Conservation (phyloP, 2,329 filamentous ascomycete genomes). For the Venturia oleaginea region DNA sequence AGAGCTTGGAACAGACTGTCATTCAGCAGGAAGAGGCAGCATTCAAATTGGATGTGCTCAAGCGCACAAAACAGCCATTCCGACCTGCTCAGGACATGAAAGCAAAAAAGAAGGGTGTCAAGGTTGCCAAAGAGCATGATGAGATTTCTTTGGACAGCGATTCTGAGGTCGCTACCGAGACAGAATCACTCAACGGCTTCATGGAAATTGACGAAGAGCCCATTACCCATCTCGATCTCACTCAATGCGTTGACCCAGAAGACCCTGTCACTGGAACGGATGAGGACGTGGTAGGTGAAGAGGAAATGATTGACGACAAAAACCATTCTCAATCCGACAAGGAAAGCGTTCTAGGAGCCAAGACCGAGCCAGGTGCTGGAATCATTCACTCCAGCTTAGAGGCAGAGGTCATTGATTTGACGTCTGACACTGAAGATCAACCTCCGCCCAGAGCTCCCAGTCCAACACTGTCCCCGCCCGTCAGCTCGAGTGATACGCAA, state of each 20-base stretch:
- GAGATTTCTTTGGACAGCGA: constrained; percentile 38
- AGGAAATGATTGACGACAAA: neutral
- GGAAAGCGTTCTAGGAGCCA: neutral
- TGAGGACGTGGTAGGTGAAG: neutral
- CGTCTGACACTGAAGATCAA: constrained; percentile 5
- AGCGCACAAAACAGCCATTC: neutral
- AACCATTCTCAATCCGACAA: neutral
- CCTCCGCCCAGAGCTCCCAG: neutral
- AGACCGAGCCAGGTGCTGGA: neutral
- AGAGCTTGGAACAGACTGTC: constrained; percentile 55
- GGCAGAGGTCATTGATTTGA: constrained; percentile 8
- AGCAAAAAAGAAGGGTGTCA: constrained; percentile 3
- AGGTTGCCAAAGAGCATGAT: constrained; percentile 25
- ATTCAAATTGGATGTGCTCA: constrained; percentile 30
- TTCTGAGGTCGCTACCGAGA: constrained; percentile 28
- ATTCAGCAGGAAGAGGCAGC: constrained; percentile 47
- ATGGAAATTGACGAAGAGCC: neutral
- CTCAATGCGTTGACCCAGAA: neutral
- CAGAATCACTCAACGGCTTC: constrained; percentile 2
- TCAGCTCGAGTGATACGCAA: neutral
- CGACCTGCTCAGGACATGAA: neutral
- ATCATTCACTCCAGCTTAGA: neutral
- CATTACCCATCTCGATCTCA: neutral
- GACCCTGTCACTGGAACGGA: neutral
- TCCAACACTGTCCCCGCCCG: neutral